Evolutionary conservation across 257 asterid species (phyloP), one percentile per base, ranked within the genome.

Genomic region (Solanum gracilifrons): DNA sequence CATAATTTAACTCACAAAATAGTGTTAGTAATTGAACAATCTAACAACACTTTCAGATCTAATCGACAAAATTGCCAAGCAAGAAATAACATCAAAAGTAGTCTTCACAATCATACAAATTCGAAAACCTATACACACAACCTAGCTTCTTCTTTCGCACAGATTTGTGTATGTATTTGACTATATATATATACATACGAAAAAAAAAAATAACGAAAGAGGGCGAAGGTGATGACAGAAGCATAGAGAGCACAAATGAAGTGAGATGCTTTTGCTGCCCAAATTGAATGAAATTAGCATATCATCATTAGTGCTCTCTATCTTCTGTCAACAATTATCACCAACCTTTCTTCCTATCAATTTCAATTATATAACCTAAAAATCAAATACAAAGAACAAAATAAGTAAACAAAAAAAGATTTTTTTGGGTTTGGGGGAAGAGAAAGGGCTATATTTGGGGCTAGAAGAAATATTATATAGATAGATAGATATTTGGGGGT

Each of bases 231-330:
- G 88, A 87, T 87, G 86, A 79, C 86, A 87, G 88, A 79, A 87
- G 88, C 80, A 39, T 41, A 87, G 86, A 87, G 88, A 87, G 88
- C 88, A 87, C 88, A 87, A 80, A 87, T 55, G 88, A 87, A 51
- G 29, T 11, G 86, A 79, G 55, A 87, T 79, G 88, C 88, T 33
- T 48, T 69, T 36, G 36, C 55, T 43, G 35, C 83, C 31, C 33
- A 39, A 39, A 39, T 39, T 74, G 25, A 36, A 36, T 9, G 20
- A 55, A 39, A 39, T 36, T 64, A 85, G 88, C 88, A 87, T 46
- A 31, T 79, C 86, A 87, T 87, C 89, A 87, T 87, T 18, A 35
- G 89, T 79, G 89, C 89, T 87, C 89, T 87, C 89, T 87, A 80
- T 87, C 89, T 87, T 87, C 89, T 87, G 89, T 87, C 89, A 87